phyloP scores from a whole-genome alignment of 345 rosid species.

The Brassica nigra region DNA sequence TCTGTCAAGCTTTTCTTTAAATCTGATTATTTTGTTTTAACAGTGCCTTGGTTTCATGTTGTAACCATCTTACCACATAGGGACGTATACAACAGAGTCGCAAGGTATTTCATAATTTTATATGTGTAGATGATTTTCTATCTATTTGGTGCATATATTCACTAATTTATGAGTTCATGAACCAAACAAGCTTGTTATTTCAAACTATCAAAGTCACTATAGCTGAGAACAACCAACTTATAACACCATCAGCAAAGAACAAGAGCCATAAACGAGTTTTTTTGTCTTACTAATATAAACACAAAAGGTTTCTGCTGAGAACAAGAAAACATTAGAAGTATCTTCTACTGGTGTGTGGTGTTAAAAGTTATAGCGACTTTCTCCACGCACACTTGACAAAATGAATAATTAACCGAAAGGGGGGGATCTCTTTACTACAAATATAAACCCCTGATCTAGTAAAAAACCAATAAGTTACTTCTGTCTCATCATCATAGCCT shows the following conservation, averaged over 20 bases:
- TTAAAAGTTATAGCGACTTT: slow-evolving; percentile 2
- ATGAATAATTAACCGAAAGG: slow-evolving; percentile 18
- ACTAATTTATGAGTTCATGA: background rate
- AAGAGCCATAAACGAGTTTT: slow-evolving; percentile 5
- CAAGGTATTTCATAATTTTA: too few relatives aligned
- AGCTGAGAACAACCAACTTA: background rate
- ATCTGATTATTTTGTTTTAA: background rate
- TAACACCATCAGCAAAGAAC: background rate
- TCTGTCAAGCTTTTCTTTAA: background rate
- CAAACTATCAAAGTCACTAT: background rate
- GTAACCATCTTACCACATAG: background rate
- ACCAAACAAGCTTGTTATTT: background rate
- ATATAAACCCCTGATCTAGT: background rate
- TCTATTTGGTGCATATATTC: background rate
- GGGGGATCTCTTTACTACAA: background rate
- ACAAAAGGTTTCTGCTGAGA: background rate
- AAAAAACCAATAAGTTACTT: background rate
- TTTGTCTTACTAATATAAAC: slow-evolving; percentile 28
- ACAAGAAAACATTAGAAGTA: slow-evolving; percentile 14
- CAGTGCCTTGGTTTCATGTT: background rate
- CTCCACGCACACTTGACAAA: slow-evolving; percentile 20
- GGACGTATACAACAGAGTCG: background rate
- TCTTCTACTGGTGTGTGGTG: slow-evolving; percentile 8
- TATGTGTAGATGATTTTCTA: background rate
- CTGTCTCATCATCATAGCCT: slow-evolving; percentile 38